Percentiles rank a stretch among this genome's conserved stretches.
Evolutionary conservation across 257 asterid species (phyloP).

Genomic region (Haberlea rhodopensis): DNA sequence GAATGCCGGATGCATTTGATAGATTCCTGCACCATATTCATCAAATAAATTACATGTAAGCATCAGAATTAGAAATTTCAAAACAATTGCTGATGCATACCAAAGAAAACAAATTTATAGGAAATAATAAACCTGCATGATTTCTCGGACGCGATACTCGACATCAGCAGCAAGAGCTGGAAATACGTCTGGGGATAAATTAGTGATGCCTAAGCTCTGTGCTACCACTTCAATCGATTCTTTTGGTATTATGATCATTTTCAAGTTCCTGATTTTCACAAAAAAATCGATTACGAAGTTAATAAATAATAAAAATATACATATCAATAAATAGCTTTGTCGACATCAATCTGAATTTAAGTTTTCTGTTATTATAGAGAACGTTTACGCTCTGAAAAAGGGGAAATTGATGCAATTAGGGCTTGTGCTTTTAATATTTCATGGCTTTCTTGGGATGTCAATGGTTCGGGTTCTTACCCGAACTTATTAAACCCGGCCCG

Average conservation of each 20-base stretch:
- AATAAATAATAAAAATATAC: not conserved
- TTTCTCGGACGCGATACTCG: constrained; percentile 91
- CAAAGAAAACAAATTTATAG: not conserved
- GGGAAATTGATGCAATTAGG: constrained; percentile 22
- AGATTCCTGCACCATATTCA: constrained; percentile 62
- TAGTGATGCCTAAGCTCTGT: constrained; percentile 79
- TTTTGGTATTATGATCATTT: constrained; percentile 78
- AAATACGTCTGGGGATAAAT: constrained; percentile 79
- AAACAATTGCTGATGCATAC: not conserved
- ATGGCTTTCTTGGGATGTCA: too few species aligned
- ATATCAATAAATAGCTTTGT: not conserved
- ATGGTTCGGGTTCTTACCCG: too few species aligned
- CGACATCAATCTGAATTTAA: constrained; percentile 8
- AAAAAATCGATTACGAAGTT: not conserved
- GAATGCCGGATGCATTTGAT: constrained; percentile 98
- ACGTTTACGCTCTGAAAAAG: not conserved
- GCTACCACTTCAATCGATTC: constrained; percentile 88
- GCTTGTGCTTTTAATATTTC: too few species aligned
- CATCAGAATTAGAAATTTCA: constrained; percentile 1
- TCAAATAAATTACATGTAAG: not conserved
- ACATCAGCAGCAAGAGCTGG: constrained; percentile 93
- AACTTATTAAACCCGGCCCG: too few species aligned
- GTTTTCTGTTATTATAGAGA: not conserved
- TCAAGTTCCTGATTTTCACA: not conserved
- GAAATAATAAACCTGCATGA: constrained; percentile 88